These are phyloP conservation scores for Emericellopsis cladophorae DNA, from an alignment of 2,329 filamentous ascomycete genomes.

Conservation along the genomic window DNA sequence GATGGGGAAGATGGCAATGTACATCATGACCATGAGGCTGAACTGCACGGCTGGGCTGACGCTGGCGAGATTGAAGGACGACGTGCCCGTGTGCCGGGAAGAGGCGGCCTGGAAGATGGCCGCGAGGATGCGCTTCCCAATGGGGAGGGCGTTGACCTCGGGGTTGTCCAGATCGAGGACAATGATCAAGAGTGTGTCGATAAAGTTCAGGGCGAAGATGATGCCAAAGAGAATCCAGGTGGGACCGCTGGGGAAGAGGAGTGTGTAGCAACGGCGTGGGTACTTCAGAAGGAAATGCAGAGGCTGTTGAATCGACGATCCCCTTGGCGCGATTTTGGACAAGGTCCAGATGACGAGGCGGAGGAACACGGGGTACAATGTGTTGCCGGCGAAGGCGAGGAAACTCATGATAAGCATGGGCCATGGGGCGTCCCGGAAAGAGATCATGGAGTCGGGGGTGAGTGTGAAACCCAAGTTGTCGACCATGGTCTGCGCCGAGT, in stretches of 20 bases:
- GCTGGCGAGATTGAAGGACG: slow-evolving; percentile 33
- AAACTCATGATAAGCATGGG: slow-evolving; percentile 33
- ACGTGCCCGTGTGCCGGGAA: slow-evolving; percentile 32
- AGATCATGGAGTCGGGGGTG: slow-evolving; percentile 40
- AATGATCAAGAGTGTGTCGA: slow-evolving; percentile 42
- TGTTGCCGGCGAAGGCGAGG: slow-evolving; percentile 38
- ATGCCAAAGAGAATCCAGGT: slow-evolving; percentile 44
- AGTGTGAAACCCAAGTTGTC: slow-evolving; percentile 41
- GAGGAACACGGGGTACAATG: slow-evolving; percentile 43
- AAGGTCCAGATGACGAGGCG: slow-evolving; percentile 45
- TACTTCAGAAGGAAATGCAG: slow-evolving; percentile 48
- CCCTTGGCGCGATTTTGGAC: slow-evolving; percentile 28
- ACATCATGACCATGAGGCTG: slow-evolving; percentile 53
- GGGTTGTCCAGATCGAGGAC: slow-evolving; percentile 37
- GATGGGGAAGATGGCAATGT: slow-evolving; percentile 48
- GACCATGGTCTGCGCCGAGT: slow-evolving; percentile 36
- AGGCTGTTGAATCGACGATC: slow-evolving; percentile 24
- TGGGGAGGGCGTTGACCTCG: slow-evolving; percentile 29
- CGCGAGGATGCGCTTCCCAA: slow-evolving; percentile 34
- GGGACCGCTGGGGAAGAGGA: slow-evolving; percentile 45
- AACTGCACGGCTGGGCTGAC: slow-evolving; percentile 44
- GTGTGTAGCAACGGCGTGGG: slow-evolving; percentile 48
- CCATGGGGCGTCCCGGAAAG: slow-evolving; percentile 28
- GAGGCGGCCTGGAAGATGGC: slow-evolving; percentile 45
- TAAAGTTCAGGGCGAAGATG: slow-evolving; percentile 36